phyloP scores from a whole-genome alignment of 1,139 yeast species.

The Yamadazyma pseudoaaseri region DNA sequence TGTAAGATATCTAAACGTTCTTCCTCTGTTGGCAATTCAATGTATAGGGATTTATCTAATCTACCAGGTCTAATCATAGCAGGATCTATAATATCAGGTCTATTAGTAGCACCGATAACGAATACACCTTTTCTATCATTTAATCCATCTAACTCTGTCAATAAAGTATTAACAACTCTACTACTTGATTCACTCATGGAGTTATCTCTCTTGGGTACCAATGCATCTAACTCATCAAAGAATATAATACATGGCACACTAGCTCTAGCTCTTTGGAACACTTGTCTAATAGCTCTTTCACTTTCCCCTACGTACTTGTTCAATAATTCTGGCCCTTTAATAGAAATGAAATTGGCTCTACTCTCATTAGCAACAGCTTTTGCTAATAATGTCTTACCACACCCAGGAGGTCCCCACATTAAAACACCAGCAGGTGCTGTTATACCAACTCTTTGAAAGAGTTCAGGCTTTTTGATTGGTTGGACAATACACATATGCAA shows the following conservation, averaged over 20 bases:
- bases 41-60: constrained; percentile 87
- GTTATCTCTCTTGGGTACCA: constrained; percentile 91
- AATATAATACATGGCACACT: constrained; percentile 94
- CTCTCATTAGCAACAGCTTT: constrained; percentile 98
- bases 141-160: constrained; percentile 92
- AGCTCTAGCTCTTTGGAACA: constrained; percentile 90
- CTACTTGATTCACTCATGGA: constrained; percentile 87
- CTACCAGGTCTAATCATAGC: constrained; percentile 98
- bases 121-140: constrained; percentile 90
- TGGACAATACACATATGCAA: constrained; percentile 97
- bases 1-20: constrained; percentile 81
- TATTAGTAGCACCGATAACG: constrained; percentile 94
- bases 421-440: constrained; percentile 96
- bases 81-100: constrained; percentile 98
- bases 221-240: constrained; percentile 93
- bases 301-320: constrained; percentile 97
- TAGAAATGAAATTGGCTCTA: constrained; percentile 90
- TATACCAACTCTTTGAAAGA: constrained; percentile 87
- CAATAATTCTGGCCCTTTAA: constrained; percentile 90
- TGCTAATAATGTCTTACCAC: constrained; percentile 94
- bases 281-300: constrained; percentile 93
- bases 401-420: constrained; percentile 99
- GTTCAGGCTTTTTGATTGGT: constrained; percentile 90
- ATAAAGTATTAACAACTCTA: constrained; percentile 88
- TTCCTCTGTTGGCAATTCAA: constrained; percentile 76